Evolutionary conservation across 495 filamentous ascomycete genomes (phyloP), one percentile per base, ranked within the genome.

Genomic region (Hyaloscypha variabilis): DNA sequence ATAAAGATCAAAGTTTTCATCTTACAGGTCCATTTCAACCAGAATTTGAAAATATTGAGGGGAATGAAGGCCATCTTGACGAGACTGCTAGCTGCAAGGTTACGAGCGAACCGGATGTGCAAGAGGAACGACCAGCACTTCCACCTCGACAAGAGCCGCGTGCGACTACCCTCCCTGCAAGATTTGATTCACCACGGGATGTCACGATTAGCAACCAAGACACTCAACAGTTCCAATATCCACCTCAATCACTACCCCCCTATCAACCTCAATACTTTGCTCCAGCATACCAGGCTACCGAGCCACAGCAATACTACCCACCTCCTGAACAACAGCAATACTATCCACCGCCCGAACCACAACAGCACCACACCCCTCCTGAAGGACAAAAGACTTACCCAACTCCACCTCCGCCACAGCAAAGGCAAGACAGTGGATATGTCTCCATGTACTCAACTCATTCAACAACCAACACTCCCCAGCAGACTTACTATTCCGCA

Each of bases 401-500:
- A 13, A 31, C 64, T 10, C 64, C 58, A n/a, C 58, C 64, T 19
- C 51, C 46, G 55, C 46, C 21, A 2, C 51, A 53, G 21, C 53
- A 67, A 36, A 24, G 60, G 19, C 60, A 67, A 24, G 65, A 67
- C 42, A 67, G 59, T 31, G 65, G 65, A 3, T 67, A 67, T 28
- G 39, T 8, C 0, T 46, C 39, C 39, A 46, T 46, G 39, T 46
- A 46, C 13, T 46, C 39, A 17, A 46, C 13, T 19, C 39, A 14
- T 14, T 46, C 39, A 17, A 46, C 19, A 4, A 46, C 11, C 39
- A 46, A 19, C 17, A 46, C 39, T 4, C 39, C 39, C 19, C 39
- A 14, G 17, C 39, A 46, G 13, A 46, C 39, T 17, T 46, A 46
- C 19, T 46, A 46, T 19, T 17, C 39, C 3, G 11, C 13, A 8